Evolutionary conservation across 352 stramenopile species (phyloP), one percentile per base, ranked within the genome.

Genomic region (Thalassiosira mediterranea): DNA sequence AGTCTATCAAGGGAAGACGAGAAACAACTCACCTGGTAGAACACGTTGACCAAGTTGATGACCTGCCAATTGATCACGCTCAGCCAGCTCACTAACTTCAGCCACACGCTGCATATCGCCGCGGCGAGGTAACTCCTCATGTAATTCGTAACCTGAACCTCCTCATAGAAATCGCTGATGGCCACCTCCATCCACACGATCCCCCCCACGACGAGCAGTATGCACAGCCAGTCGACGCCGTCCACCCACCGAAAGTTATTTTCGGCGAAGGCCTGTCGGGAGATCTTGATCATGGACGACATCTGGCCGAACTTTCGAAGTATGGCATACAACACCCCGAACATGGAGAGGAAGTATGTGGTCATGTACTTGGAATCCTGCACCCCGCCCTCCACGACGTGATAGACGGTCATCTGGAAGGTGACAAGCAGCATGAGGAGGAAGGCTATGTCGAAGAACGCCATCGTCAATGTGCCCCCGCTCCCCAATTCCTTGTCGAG

Each of bases 11-110:
- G n/a, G n/a, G n/a, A n/a, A n/a, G n/a, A n/a, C 32, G 23, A 51
- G 17, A 52, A 40, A 42, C 51, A 2, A 62, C 71, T 73, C 32
- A 73, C 71, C 56, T 80, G 61, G 51, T 69, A 64, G 3, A 80
- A 44, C 23, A 80, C 42, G 10, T 68, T 42, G 11, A 80, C 71
- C 63, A 80, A 74, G 40, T 80, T 80, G 15, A 80, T 51, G 17
- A 80, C 63, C 52, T 80, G 71, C 71, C 71, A 80, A 74, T 80
- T 80, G 53, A 80, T 80, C 7, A 80, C 71, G 49, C 71, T 80
- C 71, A 80, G 48, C 71, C 71, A 80, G 19, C 62, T 74, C n/a
- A 74, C 56, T 4, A 80, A 25, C 38, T 80, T 80, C n/a, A 74
- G 63, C 71, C 71, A 80, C 60, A 74, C 21, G 5, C 19, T 48